phyloP scores from a whole-genome alignment of 2,329 filamentous ascomycete genomes.

The Hymenoscyphus infarciens region DNA sequence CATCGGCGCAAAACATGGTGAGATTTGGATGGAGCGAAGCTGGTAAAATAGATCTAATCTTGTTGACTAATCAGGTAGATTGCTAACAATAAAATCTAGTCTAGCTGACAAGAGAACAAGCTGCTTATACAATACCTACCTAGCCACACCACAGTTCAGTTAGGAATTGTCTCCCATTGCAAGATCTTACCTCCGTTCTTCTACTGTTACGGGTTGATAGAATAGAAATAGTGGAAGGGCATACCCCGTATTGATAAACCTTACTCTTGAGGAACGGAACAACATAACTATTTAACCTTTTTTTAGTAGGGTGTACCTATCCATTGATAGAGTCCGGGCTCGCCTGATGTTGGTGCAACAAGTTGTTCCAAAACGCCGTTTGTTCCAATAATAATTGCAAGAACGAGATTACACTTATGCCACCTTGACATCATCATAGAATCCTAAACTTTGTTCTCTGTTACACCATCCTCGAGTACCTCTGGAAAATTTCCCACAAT shows the following conservation, averaged over 20 bases:
- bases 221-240: no score
- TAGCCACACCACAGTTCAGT: no score
- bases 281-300: no score
- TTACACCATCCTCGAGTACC: background rate
- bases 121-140: no score
- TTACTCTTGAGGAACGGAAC: no score
- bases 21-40: background rate
- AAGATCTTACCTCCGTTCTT: no score
- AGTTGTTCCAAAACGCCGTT: background rate
- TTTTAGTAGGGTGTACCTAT: background rate
- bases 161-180: no score
- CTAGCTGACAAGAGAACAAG: no score
- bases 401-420: constrained; percentile 1
- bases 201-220: no score
- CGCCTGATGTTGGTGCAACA: background rate
- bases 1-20: background rate
- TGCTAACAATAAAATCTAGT: no score
- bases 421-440: background rate
- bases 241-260: no score
- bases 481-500: background rate
- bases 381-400: background rate
- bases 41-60: background rate
- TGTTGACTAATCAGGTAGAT: background rate
- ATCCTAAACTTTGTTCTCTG: background rate
- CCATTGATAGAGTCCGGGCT: background rate